phyloP scores from a whole-genome alignment of 1,139 yeast genomes.

The Suhomyces maxii region DNA sequence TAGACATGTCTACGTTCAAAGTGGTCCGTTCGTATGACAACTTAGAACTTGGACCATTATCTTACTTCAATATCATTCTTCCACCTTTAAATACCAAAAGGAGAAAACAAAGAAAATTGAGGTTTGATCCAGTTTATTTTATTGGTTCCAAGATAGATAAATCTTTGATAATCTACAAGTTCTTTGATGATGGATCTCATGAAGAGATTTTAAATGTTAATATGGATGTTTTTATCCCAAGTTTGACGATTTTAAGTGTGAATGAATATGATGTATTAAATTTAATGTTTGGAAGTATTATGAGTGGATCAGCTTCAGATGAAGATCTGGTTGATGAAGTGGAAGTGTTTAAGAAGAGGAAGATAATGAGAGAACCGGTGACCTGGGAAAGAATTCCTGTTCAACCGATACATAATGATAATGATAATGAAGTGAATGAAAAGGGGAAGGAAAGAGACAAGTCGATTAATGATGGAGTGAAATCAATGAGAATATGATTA shows the following conservation, averaged over 20 bases:
- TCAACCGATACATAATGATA: neutral
- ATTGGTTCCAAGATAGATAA: conserved; percentile 26
- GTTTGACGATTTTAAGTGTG: conserved; percentile 10
- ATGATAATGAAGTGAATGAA: conserved; percentile 4
- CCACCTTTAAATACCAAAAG: conserved; percentile 5
- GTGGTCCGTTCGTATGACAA: conserved; percentile 21
- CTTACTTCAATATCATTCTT: conserved; percentile 17
- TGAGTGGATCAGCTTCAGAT: conserved; percentile 1
- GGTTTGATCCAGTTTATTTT: conserved; percentile 27
- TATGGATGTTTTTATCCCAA: conserved; percentile 10
- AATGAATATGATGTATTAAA: conserved; percentile 13
- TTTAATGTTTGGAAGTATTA: conserved; percentile 12
- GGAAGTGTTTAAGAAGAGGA: conserved; percentile 6
- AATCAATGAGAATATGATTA: conserved; percentile 5
- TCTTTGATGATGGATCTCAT: conserved; percentile 21
- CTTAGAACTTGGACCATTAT: conserved; percentile 31
- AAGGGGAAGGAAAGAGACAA: conserved; percentile 4
- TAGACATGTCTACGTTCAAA: conserved; percentile 22
- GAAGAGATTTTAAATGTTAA: conserved; percentile 14
- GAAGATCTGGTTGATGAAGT: conserved; percentile 1
- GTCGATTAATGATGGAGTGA: conserved; percentile 6
- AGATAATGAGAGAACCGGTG: conserved; percentile 2
- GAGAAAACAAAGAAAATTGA: conserved; percentile 7
- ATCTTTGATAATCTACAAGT: conserved; percentile 24
- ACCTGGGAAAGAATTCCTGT: neutral